phyloP scores from a whole-genome alignment of 306 rosid genomes.

The Cucurbita pepo region DNA sequence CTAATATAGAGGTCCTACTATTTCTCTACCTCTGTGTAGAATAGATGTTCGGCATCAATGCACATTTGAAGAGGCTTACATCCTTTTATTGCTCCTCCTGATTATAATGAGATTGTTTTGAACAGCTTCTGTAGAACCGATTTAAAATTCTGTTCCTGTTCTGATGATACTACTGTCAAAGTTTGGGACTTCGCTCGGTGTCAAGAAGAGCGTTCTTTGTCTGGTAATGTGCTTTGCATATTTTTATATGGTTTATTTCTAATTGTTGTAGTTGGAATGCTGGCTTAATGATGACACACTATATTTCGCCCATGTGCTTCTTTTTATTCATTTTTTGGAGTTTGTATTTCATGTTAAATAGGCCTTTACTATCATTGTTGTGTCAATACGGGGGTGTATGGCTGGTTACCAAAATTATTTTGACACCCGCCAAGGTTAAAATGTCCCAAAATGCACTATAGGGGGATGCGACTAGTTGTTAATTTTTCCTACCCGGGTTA shows the following conservation, averaged over 20 bases:
- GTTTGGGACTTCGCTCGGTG: constrained; percentile 99
- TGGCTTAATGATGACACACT: no score
- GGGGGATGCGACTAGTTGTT: no score
- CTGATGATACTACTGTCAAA: constrained; percentile 90
- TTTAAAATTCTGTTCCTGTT: constrained; percentile 94
- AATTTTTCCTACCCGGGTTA: no score
- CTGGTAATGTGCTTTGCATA: constrained; percentile 78
- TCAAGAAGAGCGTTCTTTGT: constrained; percentile 86
- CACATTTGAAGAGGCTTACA: not conserved
- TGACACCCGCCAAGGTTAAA: no score
- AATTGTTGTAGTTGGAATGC: no score
- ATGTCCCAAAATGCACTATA: no score
- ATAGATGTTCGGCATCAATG: not conserved
- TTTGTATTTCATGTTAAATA: no score
- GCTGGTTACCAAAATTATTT: no score
- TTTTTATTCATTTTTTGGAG: no score
- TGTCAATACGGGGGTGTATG: no score
- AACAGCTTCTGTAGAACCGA: constrained; percentile 96
- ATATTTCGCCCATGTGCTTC: no score
- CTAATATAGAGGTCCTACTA: not conserved
- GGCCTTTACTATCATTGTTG: no score
- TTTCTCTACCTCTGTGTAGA: not conserved
- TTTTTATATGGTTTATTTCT: not conserved
- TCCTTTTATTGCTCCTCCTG: not conserved
- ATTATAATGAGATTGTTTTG: constrained; percentile 11